These are phyloP conservation scores for Bondarzewia mesenterica DNA, from an alignment of 1,284 basidiomycete species.

Conservation along the genomic window DNA sequence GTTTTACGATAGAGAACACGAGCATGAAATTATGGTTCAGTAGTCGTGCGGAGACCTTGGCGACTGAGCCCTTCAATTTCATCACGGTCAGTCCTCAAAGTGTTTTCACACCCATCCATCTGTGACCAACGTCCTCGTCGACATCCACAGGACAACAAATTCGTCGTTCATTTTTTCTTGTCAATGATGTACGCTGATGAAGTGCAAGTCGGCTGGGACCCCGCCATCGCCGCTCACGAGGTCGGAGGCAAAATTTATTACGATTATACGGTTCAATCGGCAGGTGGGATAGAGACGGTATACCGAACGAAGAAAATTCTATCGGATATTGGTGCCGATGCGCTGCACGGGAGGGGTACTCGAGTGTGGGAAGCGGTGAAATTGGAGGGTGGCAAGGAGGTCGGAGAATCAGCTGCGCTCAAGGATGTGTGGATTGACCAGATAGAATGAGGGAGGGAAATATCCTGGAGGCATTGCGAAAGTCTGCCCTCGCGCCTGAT, in stretches of 20 bases:
- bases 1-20: background rate
- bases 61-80: background rate
- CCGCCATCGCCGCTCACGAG: background rate
- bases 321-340: too few relatives aligned
- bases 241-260: background rate
- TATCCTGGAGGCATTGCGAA: background rate
- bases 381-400: too few relatives aligned
- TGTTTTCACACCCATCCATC: background rate
- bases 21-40: background rate
- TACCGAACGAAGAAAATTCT: too few relatives aligned
- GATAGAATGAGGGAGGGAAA: background rate
- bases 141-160: background rate
- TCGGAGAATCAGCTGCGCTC: background rate
- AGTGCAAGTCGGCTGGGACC: background rate
- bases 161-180: background rate
- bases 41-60: background rate
- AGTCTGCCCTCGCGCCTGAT: background rate
- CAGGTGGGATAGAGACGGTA: too few relatives aligned
- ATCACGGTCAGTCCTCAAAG: too few relatives aligned
- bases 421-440: background rate
- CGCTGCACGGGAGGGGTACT: too few relatives aligned
- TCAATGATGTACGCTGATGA: background rate
- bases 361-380: too few relatives aligned
- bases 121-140: background rate
- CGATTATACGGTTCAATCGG: too few relatives aligned